Evolutionary conservation across 805 yeast species (phyloP).

Genomic region (Yarrowia sp.): DNA sequence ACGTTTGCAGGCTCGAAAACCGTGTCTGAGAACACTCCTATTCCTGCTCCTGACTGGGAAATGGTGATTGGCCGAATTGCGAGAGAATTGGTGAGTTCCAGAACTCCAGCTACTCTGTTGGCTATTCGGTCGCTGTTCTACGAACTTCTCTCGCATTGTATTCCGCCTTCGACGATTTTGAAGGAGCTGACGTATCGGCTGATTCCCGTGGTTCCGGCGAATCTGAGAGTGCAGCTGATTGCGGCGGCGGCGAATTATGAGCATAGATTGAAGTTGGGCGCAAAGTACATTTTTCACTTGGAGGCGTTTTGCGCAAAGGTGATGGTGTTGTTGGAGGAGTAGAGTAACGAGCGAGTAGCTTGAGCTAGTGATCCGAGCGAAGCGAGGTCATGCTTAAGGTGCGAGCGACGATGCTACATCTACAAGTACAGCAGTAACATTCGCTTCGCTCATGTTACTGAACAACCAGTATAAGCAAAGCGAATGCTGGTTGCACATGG

Average conservation of each 20-base stretch:
- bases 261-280: conserved; percentile 84
- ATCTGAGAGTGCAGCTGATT: conserved; percentile 51
- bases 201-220: conserved; percentile 46
- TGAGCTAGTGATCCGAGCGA: no score
- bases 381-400: no score
- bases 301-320: conserved; percentile 92
- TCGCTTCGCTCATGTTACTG: no score
- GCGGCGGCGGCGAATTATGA: conserved; percentile 73
- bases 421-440: no score
- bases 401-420: no score
- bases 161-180: conserved; percentile 83
- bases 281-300: conserved; percentile 88
- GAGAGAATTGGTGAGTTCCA: conserved; percentile 61
- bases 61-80: conserved; percentile 75
- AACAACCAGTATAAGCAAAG: background rate
- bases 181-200: conserved; percentile 59
- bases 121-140: conserved; percentile 71
- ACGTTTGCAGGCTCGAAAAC: conserved; percentile 45
- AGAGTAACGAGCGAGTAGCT: no score
- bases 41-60: conserved; percentile 88
- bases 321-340: conserved; percentile 73
- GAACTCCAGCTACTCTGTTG: conserved; percentile 60
- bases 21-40: conserved; percentile 53
- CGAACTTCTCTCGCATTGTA: conserved; percentile 90
- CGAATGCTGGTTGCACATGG: background rate